Percentiles rank a stretch among this genome's conserved stretches.
phyloP scores from a whole-genome alignment of 192 early-diverging fungal genomes.

The Coemansia sp. region DNA sequence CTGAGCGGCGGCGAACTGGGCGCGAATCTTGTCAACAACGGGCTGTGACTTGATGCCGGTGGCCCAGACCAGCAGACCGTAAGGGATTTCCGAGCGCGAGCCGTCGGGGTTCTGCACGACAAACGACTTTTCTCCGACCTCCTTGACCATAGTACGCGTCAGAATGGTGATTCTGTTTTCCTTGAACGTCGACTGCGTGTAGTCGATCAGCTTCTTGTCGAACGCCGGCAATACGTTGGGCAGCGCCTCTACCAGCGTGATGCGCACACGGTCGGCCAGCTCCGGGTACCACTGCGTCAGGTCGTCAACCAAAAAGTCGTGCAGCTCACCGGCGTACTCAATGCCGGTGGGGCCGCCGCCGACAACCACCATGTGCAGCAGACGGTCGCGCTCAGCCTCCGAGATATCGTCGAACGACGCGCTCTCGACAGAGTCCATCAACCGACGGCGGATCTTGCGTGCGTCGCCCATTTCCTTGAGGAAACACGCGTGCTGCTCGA shows the following conservation, averaged over 20 bases:
- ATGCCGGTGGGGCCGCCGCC: conserved; percentile 87
- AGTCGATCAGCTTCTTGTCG: conserved; percentile 70
- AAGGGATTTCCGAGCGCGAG: conserved; percentile 57
- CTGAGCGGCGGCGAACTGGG: conserved; percentile 40
- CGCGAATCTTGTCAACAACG: conserved; percentile 56
- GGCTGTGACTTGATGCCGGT: conserved; percentile 73
- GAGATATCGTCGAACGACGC: conserved; percentile 69
- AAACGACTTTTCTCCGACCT: conserved; percentile 64
- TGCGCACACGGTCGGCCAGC: conserved; percentile 61
- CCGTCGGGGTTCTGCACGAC: conserved; percentile 59
- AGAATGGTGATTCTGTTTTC: conserved; percentile 76
- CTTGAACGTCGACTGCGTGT: conserved; percentile 72
- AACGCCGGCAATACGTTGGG: conserved; percentile 76
- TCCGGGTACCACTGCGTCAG: conserved; percentile 72
- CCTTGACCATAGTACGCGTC: conserved; percentile 66
- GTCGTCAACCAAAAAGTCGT: conserved; percentile 84
- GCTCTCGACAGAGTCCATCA: conserved; percentile 78
- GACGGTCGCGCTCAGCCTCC: conserved; percentile 61
- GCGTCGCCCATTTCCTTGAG: conserved; percentile 86
- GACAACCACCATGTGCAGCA: conserved; percentile 82
- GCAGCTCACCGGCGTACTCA: conserved; percentile 72
- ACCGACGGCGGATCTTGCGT: conserved; percentile 72
- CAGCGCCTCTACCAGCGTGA: conserved; percentile 80
- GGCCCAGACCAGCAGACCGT: conserved; percentile 74
- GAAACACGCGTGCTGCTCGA: conserved; percentile 80